Conservation (phyloP, 2,329 filamentous ascomycete species). For the Penicillium hesseltinei region DNA sequence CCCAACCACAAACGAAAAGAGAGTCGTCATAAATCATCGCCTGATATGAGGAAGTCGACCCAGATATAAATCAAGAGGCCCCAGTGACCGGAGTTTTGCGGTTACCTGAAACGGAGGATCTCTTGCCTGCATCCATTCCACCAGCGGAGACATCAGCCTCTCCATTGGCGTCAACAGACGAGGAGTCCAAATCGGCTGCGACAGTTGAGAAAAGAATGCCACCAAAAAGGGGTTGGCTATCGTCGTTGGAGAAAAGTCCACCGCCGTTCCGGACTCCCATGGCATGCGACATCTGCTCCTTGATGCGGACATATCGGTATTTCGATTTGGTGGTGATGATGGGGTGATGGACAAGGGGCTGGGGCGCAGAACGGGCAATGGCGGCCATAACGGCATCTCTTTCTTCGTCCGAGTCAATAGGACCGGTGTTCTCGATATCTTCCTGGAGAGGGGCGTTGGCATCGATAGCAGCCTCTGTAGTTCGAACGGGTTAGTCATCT, state of each 20-base stretch:
- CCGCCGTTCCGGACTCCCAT: constrained; percentile 51
- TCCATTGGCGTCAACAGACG: constrained; percentile 24
- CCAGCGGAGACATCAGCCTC: constrained; percentile 21
- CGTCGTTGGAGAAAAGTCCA: constrained; percentile 45
- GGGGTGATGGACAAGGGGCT: constrained; percentile 68
- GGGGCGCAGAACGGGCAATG: constrained; percentile 70
- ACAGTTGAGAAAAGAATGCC: constrained; percentile 36
- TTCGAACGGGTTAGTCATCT: constrained; percentile 16
- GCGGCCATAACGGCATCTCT: constrained; percentile 83
- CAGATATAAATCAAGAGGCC: neutral
- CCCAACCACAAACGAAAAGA: constrained; percentile 9
- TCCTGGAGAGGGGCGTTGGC: constrained; percentile 89
- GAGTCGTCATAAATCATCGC: constrained; percentile 27
- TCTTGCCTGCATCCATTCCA: constrained; percentile 23
- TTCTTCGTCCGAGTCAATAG: constrained; percentile 93
- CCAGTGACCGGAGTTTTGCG: constrained; percentile 19
- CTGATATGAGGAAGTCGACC: neutral
- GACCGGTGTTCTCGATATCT: constrained; percentile 74
- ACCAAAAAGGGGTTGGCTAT: constrained; percentile 30
- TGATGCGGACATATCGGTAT: constrained; percentile 63
- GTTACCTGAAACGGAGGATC: constrained; percentile 20
- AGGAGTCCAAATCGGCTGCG: constrained; percentile 20
- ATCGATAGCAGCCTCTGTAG: constrained; percentile 82
- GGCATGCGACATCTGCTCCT: constrained; percentile 61
- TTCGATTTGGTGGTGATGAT: constrained; percentile 52